Conservation (phyloP, 495 filamentous ascomycete genomes). For the Neurospora tetraspora region DNA sequence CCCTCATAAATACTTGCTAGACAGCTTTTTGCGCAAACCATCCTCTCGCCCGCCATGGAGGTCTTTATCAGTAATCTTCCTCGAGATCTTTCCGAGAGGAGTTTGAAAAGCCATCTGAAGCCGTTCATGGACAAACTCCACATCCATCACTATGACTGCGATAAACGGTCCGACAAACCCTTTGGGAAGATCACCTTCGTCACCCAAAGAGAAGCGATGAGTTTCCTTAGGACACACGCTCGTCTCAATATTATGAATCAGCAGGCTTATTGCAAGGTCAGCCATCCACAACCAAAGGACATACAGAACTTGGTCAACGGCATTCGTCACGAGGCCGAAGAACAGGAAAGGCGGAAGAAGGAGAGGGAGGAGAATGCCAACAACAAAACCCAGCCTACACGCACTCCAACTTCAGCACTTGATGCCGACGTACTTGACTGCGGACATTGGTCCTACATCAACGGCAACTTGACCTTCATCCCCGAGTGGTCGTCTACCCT, state of each 20-base stretch:
- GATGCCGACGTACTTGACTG: slow-evolving; percentile 28
- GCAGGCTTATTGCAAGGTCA: slow-evolving; percentile 31
- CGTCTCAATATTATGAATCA: slow-evolving; percentile 30
- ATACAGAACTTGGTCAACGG: slow-evolving; percentile 8
- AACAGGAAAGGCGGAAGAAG: slow-evolving; percentile 4
- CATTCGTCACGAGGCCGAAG: slow-evolving; percentile 29
- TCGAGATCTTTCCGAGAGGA: slow-evolving; percentile 17
- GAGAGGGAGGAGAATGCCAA: not conserved
- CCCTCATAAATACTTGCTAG: not conserved
- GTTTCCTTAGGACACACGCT: slow-evolving; percentile 19
- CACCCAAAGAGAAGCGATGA: slow-evolving; percentile 18
- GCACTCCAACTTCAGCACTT: slow-evolving; percentile 14
- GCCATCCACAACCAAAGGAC: slow-evolving; percentile 27
- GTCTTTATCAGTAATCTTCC: slow-evolving; percentile 34
- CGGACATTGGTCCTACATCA: slow-evolving; percentile 39
- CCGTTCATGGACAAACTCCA: slow-evolving; percentile 21
- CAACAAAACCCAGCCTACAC: slow-evolving; percentile 1
- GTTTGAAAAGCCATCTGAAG: slow-evolving; percentile 23
- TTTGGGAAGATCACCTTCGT: slow-evolving; percentile 31
- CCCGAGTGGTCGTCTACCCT: slow-evolving; percentile 30
- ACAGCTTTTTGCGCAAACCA: not conserved
- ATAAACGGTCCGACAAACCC: slow-evolving; percentile 18
- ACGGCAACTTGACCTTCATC: slow-evolving; percentile 31
- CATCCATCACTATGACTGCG: slow-evolving; percentile 26
- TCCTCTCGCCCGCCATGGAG: slow-evolving; percentile 20